Evolutionary conservation across 2,329 filamentous ascomycete genomes (phyloP).

Genomic region (Cladosporium sp.): DNA sequence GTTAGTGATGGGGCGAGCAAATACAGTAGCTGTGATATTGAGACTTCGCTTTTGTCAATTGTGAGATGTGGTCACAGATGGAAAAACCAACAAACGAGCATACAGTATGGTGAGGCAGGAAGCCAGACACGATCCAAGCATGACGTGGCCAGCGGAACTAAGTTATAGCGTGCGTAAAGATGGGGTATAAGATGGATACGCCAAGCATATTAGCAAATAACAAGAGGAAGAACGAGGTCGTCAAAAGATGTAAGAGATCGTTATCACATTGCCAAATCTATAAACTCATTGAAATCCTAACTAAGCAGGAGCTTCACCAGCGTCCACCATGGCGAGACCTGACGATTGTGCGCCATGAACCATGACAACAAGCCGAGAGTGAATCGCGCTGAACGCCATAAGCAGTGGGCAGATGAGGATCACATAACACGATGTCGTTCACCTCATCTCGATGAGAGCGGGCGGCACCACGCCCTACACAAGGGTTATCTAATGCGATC

Average conservation of each 20-base stretch:
- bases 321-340: not conserved
- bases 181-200: conserved; percentile 9
- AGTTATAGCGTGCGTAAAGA: conserved; percentile 6
- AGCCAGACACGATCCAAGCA: not conserved
- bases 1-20: not conserved
- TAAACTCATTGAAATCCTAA: not conserved
- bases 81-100: not conserved
- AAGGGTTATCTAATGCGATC: conserved; percentile 4
- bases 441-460: conserved; percentile 1
- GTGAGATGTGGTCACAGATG: not conserved
- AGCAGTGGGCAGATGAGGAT: not conserved
- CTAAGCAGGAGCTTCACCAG: not conserved
- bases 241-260: not conserved
- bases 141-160: conserved; percentile 11
- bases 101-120: not conserved
- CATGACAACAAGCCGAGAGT: conserved; percentile 4
- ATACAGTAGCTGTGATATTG: not conserved
- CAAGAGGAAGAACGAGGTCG: not conserved
- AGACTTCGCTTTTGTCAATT: not conserved
- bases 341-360: not conserved
- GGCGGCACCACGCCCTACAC: conserved; percentile 18
- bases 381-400: conserved; percentile 5
- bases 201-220: not conserved
- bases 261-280: conserved; percentile 15
- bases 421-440: conserved; percentile 2